Base-by-base conservation (phyloP, 1,284 basidiomycete species). In the Cryptococcus depauperatus region DNA sequence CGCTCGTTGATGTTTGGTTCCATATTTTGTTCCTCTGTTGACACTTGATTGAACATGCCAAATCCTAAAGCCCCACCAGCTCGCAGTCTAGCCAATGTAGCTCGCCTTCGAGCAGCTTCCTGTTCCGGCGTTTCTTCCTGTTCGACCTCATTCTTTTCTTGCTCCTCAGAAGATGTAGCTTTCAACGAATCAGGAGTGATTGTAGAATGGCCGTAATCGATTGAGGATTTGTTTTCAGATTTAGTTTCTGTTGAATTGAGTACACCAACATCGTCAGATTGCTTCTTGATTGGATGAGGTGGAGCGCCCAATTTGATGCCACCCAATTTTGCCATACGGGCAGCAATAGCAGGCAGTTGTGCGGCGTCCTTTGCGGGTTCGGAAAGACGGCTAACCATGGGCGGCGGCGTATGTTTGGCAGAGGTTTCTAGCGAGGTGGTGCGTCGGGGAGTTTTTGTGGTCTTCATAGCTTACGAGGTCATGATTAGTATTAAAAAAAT, bases 281-380 rank as follows among this genome's bases (percentile, higher is more conserved):
- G 44, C 43, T 53, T 54, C 47, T 55, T 62, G 27, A 50, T 49
- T 4, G 66, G 39, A 7, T 41, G 39, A 13, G 39, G 64, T 3
- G 67, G 67, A 35, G 61, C 83, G 3, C 89, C 88, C 30, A 92
- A 77, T 52, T 84, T 79, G 35, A 87, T 81, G 29, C 86, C 90
- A 25, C 86, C 90, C 10, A 90, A 77, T 56, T 83, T 82, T 46
- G 85, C 89, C 87, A 92, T 90, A 46, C 87, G 78, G 25, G 84
- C 87, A 25, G 87, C 89, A 59, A 90, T 82, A 14, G 81, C 82
- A 8, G 83, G 82, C 35, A 84, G 79, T 41, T 84, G 79, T 57
- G 82, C 80, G 42, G 88, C 88, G 53, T 86, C 53, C 28, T 58
- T 59, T 28, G 47, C 54, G 4, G 27, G 47, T 8, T 19, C 39